Base-by-base conservation (phyloP, 2,329 filamentous ascomycete genomes). In the Colletotrichum costaricense region DNA sequence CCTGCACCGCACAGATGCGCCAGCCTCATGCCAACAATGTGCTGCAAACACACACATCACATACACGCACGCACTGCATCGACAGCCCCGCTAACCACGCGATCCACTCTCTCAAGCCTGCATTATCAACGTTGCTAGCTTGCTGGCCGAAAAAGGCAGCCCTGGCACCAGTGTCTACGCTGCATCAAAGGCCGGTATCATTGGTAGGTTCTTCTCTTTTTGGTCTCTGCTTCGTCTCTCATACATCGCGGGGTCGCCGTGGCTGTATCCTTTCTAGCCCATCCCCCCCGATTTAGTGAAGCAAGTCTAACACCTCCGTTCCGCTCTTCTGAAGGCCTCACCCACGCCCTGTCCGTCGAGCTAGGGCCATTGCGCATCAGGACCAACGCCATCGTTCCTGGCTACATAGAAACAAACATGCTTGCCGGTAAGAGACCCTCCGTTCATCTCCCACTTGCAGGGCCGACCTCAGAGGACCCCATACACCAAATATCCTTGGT, bases 341-440 rank as follows among this genome's bases (percentile, higher is more conserved):
- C 92, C 26, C 88, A 92, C 71, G 89, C 92, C 68, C 84, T 94
- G 3, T 91, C 91, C 55, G 86, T 84, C 63, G 91, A 95, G 82
- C 82, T 92, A 77, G 89, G 89, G 64, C 83, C 85, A 73, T 85
- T 86, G 60, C 88, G 88, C 62, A 88, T 97, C 71, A 88, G 95
- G 35, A 93, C 94, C 59, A 97, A 97, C 83, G 92, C 92, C 33
- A 90, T 97, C 75, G 85, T 96, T 55, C 95, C 95, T 1, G 95
- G 95, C 7, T 97, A 96, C 85, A 92, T 97, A 76, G 87, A 93
- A 69, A 96, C 94, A 58, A 88, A 91, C 60, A 97, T 97, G 94
- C 94, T 93, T 76, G 83, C 88, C 80, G 86, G 94, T 95, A 83
- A 83, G 84, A 60, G 14, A 63, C 24, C 30, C 30, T 56, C 68